These are phyloP conservation scores for Prillingera fragicola DNA, from an alignment of 1,284 basidiomycete genomes.

Conservation along the genomic window DNA sequence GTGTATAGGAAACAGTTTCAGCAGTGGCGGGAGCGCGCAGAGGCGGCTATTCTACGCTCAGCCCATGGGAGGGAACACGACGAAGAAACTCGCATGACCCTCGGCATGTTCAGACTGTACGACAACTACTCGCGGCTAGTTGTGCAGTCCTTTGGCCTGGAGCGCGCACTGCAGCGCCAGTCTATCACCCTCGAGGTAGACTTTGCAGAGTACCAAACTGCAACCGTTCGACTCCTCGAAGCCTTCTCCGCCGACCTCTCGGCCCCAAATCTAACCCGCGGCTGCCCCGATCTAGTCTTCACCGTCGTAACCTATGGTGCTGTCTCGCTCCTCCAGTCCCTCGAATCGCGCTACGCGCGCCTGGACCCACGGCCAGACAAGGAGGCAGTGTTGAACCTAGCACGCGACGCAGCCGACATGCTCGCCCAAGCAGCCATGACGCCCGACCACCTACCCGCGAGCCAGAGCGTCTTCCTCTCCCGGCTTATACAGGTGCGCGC, in stretches of 20 bases:
- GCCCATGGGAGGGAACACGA: neutral
- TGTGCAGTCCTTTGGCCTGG: slow-evolving; percentile 25
- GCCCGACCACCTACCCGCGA: slow-evolving; percentile 23
- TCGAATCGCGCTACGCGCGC: slow-evolving; percentile 12
- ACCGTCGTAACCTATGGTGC: slow-evolving; percentile 33
- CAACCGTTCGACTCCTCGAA: slow-evolving; percentile 24
- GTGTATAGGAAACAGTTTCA: slow-evolving; percentile 21
- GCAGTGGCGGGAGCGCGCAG: slow-evolving; percentile 20
- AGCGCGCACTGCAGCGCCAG: slow-evolving; percentile 15
- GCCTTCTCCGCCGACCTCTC: slow-evolving; percentile 22
- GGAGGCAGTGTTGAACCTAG: slow-evolving; percentile 6
- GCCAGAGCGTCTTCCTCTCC: slow-evolving; percentile 21
- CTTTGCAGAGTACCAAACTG: slow-evolving; percentile 27
- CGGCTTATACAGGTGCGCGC: slow-evolving; percentile 6
- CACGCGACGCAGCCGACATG: slow-evolving; percentile 22
- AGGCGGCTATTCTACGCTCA: neutral
- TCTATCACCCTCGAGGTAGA: slow-evolving; percentile 13
- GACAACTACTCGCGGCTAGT: slow-evolving; percentile 28
- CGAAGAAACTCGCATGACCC: slow-evolving; percentile 2
- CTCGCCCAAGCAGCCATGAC: slow-evolving; percentile 24
- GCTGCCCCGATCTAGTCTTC: slow-evolving; percentile 30
- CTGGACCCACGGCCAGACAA: slow-evolving; percentile 4
- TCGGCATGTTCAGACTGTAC: slow-evolving; percentile 24
- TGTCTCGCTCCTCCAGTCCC: slow-evolving; percentile 23
- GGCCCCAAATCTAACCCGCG: slow-evolving; percentile 10